Conservation (phyloP, 495 filamentous ascomycete species). For the Xylaria curta region DNA sequence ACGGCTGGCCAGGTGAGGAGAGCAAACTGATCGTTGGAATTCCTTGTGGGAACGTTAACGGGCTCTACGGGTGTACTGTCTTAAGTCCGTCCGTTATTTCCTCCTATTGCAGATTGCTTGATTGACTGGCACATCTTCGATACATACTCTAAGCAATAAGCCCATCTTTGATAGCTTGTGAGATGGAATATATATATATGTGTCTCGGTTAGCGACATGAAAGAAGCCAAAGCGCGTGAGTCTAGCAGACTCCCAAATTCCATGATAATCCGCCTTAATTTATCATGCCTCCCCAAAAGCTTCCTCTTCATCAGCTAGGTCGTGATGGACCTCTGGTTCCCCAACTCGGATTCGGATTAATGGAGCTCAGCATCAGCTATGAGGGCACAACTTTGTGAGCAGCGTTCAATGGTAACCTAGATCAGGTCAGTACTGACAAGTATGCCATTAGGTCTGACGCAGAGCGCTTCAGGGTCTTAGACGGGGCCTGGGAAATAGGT, state of each 20-base stretch:
- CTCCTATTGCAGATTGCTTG: neutral
- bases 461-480: conserved; percentile 53
- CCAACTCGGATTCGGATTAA: conserved; percentile 60
- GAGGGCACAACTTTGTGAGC: conserved; percentile 36
- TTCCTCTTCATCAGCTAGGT: conserved; percentile 53
- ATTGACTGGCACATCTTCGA: neutral
- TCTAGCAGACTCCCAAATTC: neutral
- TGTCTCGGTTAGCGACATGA: neutral
- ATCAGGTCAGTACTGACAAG: neutral
- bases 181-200: neutral
- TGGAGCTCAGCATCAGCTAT: conserved; percentile 60
- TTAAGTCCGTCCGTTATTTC: conserved; percentile 19
- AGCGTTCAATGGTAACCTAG: neutral
- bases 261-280: neutral
- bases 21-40: neutral
- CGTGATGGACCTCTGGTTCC: conserved; percentile 61
- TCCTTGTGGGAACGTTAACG: neutral
- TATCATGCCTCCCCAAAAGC: conserved; percentile 30
- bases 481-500: conserved; percentile 54
- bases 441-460: conserved; percentile 42
- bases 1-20: neutral
- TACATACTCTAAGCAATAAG: neutral
- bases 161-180: neutral
- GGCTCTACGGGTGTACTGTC: neutral
- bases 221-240: neutral